These are phyloP conservation scores for Echria macrotheca DNA, from an alignment of 495 filamentous ascomycete species.

Conservation along the genomic window DNA sequence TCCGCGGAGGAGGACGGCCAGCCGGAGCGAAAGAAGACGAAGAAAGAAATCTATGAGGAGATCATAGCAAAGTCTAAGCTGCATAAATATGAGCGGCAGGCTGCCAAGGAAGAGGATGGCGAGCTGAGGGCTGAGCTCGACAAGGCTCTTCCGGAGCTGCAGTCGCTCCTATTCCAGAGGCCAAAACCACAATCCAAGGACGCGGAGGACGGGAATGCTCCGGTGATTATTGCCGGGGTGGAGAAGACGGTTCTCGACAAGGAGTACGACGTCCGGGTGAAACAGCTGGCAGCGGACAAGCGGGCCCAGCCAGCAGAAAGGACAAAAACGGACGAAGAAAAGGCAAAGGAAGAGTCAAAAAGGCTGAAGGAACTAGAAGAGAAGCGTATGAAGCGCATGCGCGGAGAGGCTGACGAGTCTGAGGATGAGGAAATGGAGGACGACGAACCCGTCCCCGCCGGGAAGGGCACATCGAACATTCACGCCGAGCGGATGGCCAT, in stretches of 20 bases:
- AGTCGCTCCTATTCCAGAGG: constrained; percentile 55
- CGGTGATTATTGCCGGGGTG: constrained; percentile 50
- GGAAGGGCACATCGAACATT: constrained; percentile 22
- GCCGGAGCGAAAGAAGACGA: constrained; percentile 81
- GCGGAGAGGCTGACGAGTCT: constrained; percentile 51
- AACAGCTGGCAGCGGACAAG: constrained; percentile 75
- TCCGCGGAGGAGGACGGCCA: constrained; percentile 41
- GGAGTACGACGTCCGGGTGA: constrained; percentile 78
- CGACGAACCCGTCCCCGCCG: constrained; percentile 36
- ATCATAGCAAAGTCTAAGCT: constrained; percentile 96
- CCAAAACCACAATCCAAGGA: constrained; percentile 20
- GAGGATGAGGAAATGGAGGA: constrained; percentile 48
- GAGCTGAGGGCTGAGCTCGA: constrained; percentile 56
- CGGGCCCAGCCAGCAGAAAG: constrained; percentile 77
- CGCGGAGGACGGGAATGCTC: constrained; percentile 54
- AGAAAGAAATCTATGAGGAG: constrained; percentile 94
- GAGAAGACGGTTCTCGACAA: constrained; percentile 62
- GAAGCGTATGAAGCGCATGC: constrained; percentile 67
- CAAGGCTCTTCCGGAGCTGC: constrained; percentile 72
- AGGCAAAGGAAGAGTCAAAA: constrained; percentile 64
- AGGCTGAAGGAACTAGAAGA: constrained; percentile 75
- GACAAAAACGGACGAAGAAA: constrained; percentile 90
- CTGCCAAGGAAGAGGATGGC: constrained; percentile 88
- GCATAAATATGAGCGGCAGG: constrained; percentile 82
- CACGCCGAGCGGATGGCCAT: constrained; percentile 4